Evolutionary conservation across 2,329 filamentous ascomycete species (phyloP), one percentile per base, ranked within the genome.

Genomic region (Claviceps paspali): DNA sequence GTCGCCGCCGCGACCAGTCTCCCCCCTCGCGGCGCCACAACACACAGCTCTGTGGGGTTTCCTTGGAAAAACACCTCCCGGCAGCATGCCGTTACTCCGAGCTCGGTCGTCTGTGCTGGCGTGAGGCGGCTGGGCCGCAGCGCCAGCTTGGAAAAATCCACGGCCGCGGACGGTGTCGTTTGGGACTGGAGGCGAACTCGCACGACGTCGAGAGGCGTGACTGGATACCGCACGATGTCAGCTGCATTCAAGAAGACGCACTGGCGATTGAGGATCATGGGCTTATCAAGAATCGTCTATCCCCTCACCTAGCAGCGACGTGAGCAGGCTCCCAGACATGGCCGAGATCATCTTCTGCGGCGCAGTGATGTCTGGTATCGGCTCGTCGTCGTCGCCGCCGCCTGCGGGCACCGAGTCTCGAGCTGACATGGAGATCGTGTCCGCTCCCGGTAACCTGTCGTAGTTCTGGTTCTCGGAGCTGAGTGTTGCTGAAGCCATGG

Each of bases 51-150:
- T 18, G 79, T 73, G 56, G 79, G 82, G 53, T 92, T 87, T 47
- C 85, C 87, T 45, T 88, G 77, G 68, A 93, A 98, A 59, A 96
- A 98, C 26, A 98, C 88, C 57, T 98, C 88, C 43, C 91, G 79
- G 55, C 91, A 98, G 61, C 91, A 98, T 28, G 87, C 78, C 12
- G 87, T 94, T 38, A 96, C 84, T 42, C 91, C 91, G 35, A 96
- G 73, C 51, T 88, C 84, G 22, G 82, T 57, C 2, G 73, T 76
- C 38, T 85, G 84, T 34, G 91, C 71, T 45, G 79, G 74, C 43
- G 75, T 76, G 47, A 78, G 55, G 52, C 73, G 76, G 47, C 69
- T 53, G 48, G 70, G 61, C 48, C 70, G 59, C 52, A 76, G 47
- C 49, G 71, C 56, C 55, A 79, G 57, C 58, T 67, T 64, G 53